Percentiles rank a stretch among this genome's conserved stretches.
Evolutionary conservation across 208 protist species (phyloP).

Genomic region (Leishmania tropica): DNA sequence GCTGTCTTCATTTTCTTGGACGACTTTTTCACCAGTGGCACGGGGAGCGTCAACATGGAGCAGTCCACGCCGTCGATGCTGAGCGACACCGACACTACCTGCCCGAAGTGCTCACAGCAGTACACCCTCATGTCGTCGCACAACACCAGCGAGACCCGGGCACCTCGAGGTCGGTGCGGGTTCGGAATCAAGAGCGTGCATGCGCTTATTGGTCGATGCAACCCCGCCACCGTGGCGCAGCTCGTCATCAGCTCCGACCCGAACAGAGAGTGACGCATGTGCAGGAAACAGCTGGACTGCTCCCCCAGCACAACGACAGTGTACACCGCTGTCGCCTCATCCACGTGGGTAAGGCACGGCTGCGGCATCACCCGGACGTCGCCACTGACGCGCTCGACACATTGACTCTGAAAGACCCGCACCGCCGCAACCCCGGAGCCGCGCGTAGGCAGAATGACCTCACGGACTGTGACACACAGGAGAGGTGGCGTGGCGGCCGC

Average conservation of each 20-base stretch:
- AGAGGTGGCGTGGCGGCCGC: not conserved
- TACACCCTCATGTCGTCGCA: slow-evolving; percentile 26
- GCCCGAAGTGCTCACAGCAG: slow-evolving; percentile 31
- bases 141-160: slow-evolving; percentile 22
- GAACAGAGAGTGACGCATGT: slow-evolving; percentile 9
- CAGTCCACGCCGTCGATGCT: slow-evolving; percentile 6
- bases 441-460: slow-evolving; percentile 37
- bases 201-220: slow-evolving; percentile 15
- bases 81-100: slow-evolving; percentile 2
- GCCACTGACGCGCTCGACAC: slow-evolving; percentile 1
- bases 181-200: slow-evolving; percentile 7
- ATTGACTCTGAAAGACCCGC: slow-evolving; percentile 38
- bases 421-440: not conserved
- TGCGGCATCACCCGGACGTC: slow-evolving; percentile 2
- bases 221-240: not conserved
- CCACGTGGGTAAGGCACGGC: slow-evolving; percentile 20
- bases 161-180: slow-evolving; percentile 10
- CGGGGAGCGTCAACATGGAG: slow-evolving; percentile 5
- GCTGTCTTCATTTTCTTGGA: not conserved
- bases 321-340: slow-evolving; percentile 15
- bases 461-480: slow-evolving; percentile 38
- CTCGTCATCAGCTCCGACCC: slow-evolving; percentile 6
- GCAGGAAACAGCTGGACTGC: slow-evolving; percentile 13
- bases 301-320: slow-evolving; percentile 12
- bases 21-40: not conserved